These are phyloP conservation scores for Phytophthora citricola DNA, from an alignment of 352 stramenopile species.

Conservation along the genomic window DNA sequence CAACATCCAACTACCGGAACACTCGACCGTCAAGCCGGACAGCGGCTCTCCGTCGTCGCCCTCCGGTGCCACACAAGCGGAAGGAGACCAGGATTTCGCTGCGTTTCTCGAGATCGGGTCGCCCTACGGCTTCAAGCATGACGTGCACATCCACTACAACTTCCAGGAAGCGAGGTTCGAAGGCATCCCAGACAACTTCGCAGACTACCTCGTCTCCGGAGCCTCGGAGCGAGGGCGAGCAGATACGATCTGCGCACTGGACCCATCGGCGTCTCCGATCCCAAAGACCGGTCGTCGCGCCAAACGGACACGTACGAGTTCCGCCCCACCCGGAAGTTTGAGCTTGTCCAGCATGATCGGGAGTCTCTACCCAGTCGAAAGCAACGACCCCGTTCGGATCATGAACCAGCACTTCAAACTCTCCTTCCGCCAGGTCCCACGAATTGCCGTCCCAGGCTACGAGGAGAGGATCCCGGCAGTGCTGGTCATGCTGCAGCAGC, in stretches of 20 bases:
- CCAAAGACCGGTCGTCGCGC: conserved; percentile 12
- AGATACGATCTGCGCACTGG: conserved; percentile 26
- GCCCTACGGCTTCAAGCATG: conserved; percentile 81
- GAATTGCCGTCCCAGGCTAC: conserved; percentile 68
- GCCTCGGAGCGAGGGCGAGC: conserved; percentile 28
- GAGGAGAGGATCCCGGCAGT: conserved; percentile 84
- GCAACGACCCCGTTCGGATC: conserved; percentile 50
- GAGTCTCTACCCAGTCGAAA: conserved; percentile 21
- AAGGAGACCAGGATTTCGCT: conserved; percentile 41
- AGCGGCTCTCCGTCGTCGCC: conserved; percentile 40
- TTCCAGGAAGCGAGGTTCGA: conserved; percentile 87
- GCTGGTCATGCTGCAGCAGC: conserved; percentile 86
- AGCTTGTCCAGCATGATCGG: conserved; percentile 45
- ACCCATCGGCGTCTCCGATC: conserved; percentile 12
- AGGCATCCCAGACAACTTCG: conserved; percentile 83
- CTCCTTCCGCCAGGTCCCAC: conserved; percentile 75
- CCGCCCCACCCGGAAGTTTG: conserved; percentile 38
- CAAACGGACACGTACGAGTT: conserved; percentile 53
- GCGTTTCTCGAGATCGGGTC: conserved; percentile 68
- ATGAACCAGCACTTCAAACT: conserved; percentile 90
- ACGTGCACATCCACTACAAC: conserved; percentile 91
- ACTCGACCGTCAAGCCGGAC: conserved; percentile 36
- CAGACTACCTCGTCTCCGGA: conserved; percentile 60
- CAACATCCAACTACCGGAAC: conserved; percentile 56
- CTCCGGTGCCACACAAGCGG: conserved; percentile 25